Base-by-base conservation (phyloP, 1,284 basidiomycete genomes). In the Exobasidium cylindrosporum region DNA sequence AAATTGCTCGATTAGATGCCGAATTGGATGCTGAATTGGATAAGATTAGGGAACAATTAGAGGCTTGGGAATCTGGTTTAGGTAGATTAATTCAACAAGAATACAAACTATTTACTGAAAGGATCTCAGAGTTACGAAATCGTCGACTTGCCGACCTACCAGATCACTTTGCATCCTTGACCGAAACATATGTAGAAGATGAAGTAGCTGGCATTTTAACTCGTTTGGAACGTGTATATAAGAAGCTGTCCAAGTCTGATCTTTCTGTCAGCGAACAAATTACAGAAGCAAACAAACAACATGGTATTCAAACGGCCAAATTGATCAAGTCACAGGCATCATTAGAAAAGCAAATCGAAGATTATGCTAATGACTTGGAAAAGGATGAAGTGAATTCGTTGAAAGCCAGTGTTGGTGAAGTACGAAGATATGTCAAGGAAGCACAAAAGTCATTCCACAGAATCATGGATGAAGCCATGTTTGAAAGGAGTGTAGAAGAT, bases 381-480 rank as follows among this genome's bases (percentile, higher is more conserved):
- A 17, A 31, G 29, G 61, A 66, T 29, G 76, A 78, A 46, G 44
- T 52, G 24, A 58, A 66, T 23, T 54, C 70, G 3, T 61, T 75
- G 55, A 66, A 76, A 49, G 62, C 70, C 6, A 65, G 68, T 45
- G 62, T 67, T 26, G 63, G 61, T 40, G 66, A 72, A 28, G 66
- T 79, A 32, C 68, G 68, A 2, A 58, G 66, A n/a, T 77, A 65
- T 45, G 62, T 67, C 24, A 54, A 30, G 0, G 63, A 69, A 28
- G 73, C 72, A 30, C 61, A 65, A 40, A 55, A 65, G n/a, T 65
- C 61, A 3, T 77, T 69, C 57, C 67, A 68, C 60, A 59, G 61
- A 17, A 61, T 73, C 28, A 77, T 79, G 73, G 61, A 65, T 26
- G 57, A 66, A 10, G 68, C 65, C 59, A 74, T 76, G 58, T 79